Base-by-base conservation (phyloP, 2,329 filamentous ascomycete genomes). In the Diaporthe helianthi region DNA sequence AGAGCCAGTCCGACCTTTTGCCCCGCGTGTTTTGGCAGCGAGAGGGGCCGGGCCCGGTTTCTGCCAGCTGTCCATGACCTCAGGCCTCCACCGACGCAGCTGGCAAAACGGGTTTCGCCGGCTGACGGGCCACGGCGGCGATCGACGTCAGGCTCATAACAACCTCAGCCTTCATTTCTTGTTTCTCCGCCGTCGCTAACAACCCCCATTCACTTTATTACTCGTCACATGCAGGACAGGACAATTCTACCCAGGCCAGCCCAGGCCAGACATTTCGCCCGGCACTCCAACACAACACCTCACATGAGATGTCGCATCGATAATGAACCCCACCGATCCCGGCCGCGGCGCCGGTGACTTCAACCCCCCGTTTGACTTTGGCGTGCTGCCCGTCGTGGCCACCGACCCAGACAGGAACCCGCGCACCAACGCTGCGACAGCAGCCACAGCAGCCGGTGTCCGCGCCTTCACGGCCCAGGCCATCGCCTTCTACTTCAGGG, bases 401-500 rank as follows among this genome's bases (percentile, higher is more conserved):
- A 78, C 78, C 15, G 83, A 77, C 54, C 77, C 80, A 10, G 84
- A 85, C 71, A 83, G 83, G 66, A 79, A 83, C 47, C 82, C 83
- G 8, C 82, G 84, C 66, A 86, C 79, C 76, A 86, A 87, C 76
- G 86, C 86, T 46, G 86, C 87, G 7, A 89, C 87, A 2, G 94
- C 92, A 58, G 92, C 93, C n/a, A 94, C 93, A 26, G 94, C 94
- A 5, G 94, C 94, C 26, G 89, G 93, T 49, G 92, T 94, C 72
- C 91, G 94, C 55, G 94, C 94, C 33, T 79, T 97, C 3, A 94
- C 91, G 74, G 92, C 93, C 9, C 92, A 97, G 77, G 85, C 93
- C 75, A 87, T 97, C 67, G 91, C 93, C 29, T 97, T 97, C 75
- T 98, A 97, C 81, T 98, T 97, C 78, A 87, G 94, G 68, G 93